These are phyloP conservation scores for Omphalotus olearius DNA, from an alignment of 1,284 basidiomycete genomes.

Conservation along the genomic window DNA sequence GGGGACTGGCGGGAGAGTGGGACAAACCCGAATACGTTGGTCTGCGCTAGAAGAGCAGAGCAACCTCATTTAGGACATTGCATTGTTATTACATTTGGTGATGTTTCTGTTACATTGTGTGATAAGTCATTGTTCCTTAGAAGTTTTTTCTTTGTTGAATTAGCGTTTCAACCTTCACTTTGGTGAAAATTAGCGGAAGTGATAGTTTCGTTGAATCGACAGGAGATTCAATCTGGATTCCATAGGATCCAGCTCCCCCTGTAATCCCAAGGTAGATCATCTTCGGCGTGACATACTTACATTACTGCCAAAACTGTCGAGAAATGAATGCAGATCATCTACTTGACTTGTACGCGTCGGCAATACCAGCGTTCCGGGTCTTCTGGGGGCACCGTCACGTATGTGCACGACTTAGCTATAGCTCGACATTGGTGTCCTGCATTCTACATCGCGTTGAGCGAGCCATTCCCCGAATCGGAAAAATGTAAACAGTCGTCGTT, in stretches of 20 bases:
- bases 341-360: no score
- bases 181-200: background rate
- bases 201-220: background rate
- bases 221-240: slow-evolving; percentile 5
- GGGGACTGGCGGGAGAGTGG: slow-evolving; percentile 8
- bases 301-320: no score
- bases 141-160: slow-evolving; percentile 6
- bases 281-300: no score
- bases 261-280: no score
- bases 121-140: slow-evolving; percentile 5
- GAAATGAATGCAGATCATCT: no score
- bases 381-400: no score
- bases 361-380: background rate
- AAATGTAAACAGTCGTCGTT: no score
- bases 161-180: background rate
- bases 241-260: background rate
- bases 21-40: slow-evolving; percentile 10
- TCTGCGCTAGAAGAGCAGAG: slow-evolving; percentile 13
- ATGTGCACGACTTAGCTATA: no score
- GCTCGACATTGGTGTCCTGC: no score
- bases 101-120: slow-evolving; percentile 7
- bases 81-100: slow-evolving; percentile 12
- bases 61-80: slow-evolving; percentile 11
- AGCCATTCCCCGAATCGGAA: no score
- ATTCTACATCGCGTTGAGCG: no score